phyloP scores from a whole-genome alignment of 352 stramenopile genomes.

The Phytophthora pistaciae region DNA sequence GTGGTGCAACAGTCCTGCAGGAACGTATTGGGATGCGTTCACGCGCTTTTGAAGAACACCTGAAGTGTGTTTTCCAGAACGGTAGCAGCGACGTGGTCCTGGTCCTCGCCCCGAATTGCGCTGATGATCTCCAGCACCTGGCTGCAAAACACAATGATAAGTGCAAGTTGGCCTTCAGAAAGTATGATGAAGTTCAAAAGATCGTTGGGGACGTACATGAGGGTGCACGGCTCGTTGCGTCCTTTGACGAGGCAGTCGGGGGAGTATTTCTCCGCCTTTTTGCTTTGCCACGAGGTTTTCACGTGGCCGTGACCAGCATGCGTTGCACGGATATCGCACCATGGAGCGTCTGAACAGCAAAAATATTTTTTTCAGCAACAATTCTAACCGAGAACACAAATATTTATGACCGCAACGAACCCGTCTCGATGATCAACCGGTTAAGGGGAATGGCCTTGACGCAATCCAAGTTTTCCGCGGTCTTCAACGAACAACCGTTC shows the following conservation, averaged over 20 bases:
- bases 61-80: conserved; percentile 70
- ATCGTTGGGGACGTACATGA: conserved; percentile 72
- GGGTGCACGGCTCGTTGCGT: conserved; percentile 95
- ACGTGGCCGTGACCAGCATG: conserved; percentile 93
- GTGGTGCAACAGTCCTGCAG: not conserved
- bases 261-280: conserved; percentile 96
- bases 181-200: not conserved
- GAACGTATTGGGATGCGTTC: not conserved
- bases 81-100: conserved; percentile 50
- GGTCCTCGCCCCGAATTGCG: conserved; percentile 61
- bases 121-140: conserved; percentile 90
- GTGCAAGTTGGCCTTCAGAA: not conserved
- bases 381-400: not conserved
- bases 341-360: conserved; percentile 90
- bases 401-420: conserved; percentile 34
- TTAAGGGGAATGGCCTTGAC: conserved; percentile 93
- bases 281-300: conserved; percentile 88
- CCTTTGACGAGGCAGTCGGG: conserved; percentile 92
- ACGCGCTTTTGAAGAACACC: conserved; percentile 66
- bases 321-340: conserved; percentile 96
- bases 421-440: conserved; percentile 95
- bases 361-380: not conserved
- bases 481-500: conserved; percentile 98
- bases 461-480: conserved; percentile 93
- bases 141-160: conserved; percentile 30